Base-by-base conservation (phyloP, 2,329 filamentous ascomycete species). In the Dactylonectria estremocensis region DNA sequence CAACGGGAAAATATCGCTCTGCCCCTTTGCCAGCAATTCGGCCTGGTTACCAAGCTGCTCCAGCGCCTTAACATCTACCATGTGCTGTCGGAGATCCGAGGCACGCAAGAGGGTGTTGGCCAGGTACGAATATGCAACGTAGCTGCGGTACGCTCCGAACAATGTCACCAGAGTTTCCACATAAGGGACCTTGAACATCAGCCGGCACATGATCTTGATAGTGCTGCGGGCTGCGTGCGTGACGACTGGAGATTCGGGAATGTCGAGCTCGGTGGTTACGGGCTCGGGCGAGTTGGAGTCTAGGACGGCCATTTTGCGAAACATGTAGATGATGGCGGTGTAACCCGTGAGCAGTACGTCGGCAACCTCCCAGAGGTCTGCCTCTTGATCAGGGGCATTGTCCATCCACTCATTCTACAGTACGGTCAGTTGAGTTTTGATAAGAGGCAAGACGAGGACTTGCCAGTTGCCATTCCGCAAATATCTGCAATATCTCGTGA, bases 281-380 rank as follows among this genome's bases (percentile, higher is more conserved):
- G 74, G 75, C 2, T 64, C 65, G 1, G 76, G 77, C 4, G 75
- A 77, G n/a, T 61, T 75, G 1, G 73, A 72, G 54, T 76, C 66
- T 11, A 78, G 71, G 8, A 76, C 66, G 20, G 69, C 69, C 68
- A 75, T 74, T 54, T 79, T 80, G 53, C 78, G 75, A 20, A 79
- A 77, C 77, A 80, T 80, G 67, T 78, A 80, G 31, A 80, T 75
- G 54, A 79, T 74, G 58, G 72, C 76, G 4, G 76, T 78, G 48
- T 78, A 78, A 1, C 77, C 76, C 0, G 75, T 77, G 5, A 80
- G 61, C 5, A 76, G 67, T n/a, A 77, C 69, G 24, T 80, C 78
- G 11, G 66, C 69, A 1, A 78, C 69, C 4, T 72, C 63, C 77
- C 77, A 80, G 0, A 73, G 63, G 2, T 79, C 73, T 11, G 70